These are phyloP conservation scores for Nyssa sinensis DNA, from an alignment of 148 eudicot species.

Conservation along the genomic window DNA sequence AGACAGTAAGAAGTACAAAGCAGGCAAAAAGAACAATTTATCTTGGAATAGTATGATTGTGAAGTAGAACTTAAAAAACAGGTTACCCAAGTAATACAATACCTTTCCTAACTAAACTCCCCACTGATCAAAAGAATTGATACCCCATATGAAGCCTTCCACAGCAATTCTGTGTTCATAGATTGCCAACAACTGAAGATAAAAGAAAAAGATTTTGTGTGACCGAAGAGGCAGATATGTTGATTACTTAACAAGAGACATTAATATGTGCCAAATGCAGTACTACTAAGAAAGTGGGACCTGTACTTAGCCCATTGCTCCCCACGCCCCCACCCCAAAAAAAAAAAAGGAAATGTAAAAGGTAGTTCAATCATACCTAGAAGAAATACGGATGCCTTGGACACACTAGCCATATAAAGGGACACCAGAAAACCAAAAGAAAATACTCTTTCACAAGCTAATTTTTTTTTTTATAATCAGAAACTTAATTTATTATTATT, in stretches of 20 bases:
- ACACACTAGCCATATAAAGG: not conserved
- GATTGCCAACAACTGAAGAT: slow-evolving; percentile 83
- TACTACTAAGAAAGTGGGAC: not conserved
- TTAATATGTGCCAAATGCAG: not conserved
- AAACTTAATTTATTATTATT: no score
- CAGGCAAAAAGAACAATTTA: not conserved
- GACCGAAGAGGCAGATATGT: not conserved
- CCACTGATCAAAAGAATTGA: slow-evolving; percentile 99
- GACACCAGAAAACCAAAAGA: not conserved
- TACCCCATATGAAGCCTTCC: slow-evolving; percentile 95
- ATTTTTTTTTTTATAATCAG: no score
- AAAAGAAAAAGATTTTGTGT: slow-evolving; percentile 14
- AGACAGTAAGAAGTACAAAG: not conserved
- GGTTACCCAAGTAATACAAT: no score
- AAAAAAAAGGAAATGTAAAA: no score
- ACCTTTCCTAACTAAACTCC: slow-evolving; percentile 97
- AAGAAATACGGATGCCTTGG: not conserved
- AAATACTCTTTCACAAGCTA: not conserved
- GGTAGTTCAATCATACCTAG: not conserved
- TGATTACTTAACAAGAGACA: slow-evolving; percentile 6
- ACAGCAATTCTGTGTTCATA: slow-evolving; percentile 97
- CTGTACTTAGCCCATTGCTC: no score
- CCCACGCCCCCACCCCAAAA: no score
- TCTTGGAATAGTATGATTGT: not conserved
- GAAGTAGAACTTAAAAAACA: slow-evolving; percentile 5